Base-by-base conservation (phyloP, 257 asterid species). In the Fraxinus americana region DNA sequence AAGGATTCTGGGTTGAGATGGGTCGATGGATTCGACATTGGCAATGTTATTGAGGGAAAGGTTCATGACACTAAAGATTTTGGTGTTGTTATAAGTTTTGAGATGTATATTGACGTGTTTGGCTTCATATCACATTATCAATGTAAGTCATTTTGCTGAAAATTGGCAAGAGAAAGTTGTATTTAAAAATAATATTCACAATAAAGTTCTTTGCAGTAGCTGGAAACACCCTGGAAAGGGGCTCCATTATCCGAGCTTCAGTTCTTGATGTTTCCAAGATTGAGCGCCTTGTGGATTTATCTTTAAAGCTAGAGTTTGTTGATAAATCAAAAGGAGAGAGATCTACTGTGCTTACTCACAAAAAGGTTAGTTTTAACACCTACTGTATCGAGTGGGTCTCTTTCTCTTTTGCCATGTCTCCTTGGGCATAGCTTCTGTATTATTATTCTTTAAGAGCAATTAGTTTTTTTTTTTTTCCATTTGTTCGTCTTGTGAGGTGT, bases 91-190 rank as follows among this genome's bases (percentile, higher is more conserved):
- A 75, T 96, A 81, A 91, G 87, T 85, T 96, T 93, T 83, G 86
- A 87, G 73, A 88, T 91, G 79, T 85, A 84, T 71, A 79, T 76
- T 74, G 94, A 92, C 68, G 82, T 96, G 67, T 89, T 78, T 83
- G 99, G 99, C 77, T 96, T 96, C 77, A 90, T 96, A 75, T 92
- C 99, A 23, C 97, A 86, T 65, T 74, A 91, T 81, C 99, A 96
- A 39, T 83, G 99, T 96, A 84, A 84, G 98, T 84, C 76, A 69
- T 71, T 80, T 61, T 35, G 16, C 80, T 27, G 67, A 61, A 73
- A 72, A 23, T 30, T 74, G 11, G 48, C 25, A 6, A 43, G 48
- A 70, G 5, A 19, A 39, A 19, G 7, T 67, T 67, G 74, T 74
- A 72, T 71, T 65, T 66, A 67, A 68, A 71, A 48, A 39, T 77